A percentile compares a stretch with the other conserved stretches of the same genome.
Evolutionary conservation across 192 early-diverging fungal genomes (phyloP).

Genomic region (Jimgerdemannia lactiflua): DNA sequence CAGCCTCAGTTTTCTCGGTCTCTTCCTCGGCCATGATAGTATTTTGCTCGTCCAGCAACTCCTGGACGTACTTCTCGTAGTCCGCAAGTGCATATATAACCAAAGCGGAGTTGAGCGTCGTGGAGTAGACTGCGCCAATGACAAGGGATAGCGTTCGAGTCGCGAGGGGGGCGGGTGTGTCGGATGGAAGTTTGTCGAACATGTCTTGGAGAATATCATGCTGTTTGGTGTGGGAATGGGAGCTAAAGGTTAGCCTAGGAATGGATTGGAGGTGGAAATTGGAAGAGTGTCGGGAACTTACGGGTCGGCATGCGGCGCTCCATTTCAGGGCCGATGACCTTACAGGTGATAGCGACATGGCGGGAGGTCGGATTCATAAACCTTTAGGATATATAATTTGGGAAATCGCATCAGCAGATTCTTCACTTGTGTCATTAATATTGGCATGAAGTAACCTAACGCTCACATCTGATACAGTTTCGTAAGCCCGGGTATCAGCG

Average conservation of each 20-base stretch:
- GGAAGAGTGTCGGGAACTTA: neutral
- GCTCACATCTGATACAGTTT: neutral
- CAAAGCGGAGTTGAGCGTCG: constrained; percentile 5
- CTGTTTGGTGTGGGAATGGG: neutral
- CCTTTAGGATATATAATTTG: neutral
- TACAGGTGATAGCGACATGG: neutral
- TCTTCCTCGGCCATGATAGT: constrained; percentile 17
- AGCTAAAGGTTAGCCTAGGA: neutral
- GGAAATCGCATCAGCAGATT: neutral
- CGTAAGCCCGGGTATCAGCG: neutral
- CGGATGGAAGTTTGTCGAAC: neutral
- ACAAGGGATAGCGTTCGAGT: constrained; percentile 19
- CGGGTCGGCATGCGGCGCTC: neutral
- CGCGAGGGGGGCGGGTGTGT: neutral
- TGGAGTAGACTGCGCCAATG: constrained; percentile 23
- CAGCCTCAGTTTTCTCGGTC: neutral
- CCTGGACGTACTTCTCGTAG: constrained; percentile 10
- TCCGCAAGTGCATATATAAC: constrained; percentile 13
- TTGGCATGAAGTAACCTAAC: no score
- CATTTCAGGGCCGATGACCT: neutral
- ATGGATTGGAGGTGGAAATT: neutral
- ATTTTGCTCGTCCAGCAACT: constrained; percentile 20
- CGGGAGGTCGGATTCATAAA: neutral
- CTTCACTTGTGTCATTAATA: no score
- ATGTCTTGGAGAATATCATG: neutral